Evolutionary conservation across 73 alveolate species (phyloP).

Genomic region (Paramecium bursaria): DNA sequence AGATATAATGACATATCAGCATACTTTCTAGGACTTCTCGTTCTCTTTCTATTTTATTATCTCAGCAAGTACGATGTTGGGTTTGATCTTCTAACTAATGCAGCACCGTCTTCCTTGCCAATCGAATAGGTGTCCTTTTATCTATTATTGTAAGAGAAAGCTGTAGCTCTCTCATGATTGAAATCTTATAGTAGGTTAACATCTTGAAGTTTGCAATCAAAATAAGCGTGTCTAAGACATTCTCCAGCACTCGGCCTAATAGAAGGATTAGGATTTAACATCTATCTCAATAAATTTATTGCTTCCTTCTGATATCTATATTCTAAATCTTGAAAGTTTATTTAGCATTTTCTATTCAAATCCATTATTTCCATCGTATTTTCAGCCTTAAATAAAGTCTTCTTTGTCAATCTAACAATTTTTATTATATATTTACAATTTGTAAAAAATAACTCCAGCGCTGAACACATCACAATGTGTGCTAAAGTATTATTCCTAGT

Average conservation of each 20-base stretch:
- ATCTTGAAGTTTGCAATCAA: slow-evolving; percentile 23
- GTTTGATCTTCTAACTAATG: slow-evolving; percentile 24
- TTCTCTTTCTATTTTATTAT: slow-evolving; percentile 34
- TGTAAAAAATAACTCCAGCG: slow-evolving; percentile 59
- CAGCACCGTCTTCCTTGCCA: slow-evolving; percentile 37
- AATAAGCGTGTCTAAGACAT: slow-evolving; percentile 39
- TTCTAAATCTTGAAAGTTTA: slow-evolving; percentile 12
- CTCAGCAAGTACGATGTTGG: slow-evolving; percentile 17
- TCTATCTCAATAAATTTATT: neutral
- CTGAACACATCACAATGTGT: slow-evolving; percentile 56
- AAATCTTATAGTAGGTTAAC: neutral
- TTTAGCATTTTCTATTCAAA: slow-evolving; percentile 12
- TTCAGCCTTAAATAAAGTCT: slow-evolving; percentile 39
- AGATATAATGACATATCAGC: slow-evolving; percentile 16
- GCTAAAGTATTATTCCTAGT: slow-evolving; percentile 1
- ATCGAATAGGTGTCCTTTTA: neutral
- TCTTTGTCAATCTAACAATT: slow-evolving; percentile 22
- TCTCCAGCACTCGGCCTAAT: slow-evolving; percentile 17
- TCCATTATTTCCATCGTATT: slow-evolving; percentile 42
- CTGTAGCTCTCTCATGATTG: slow-evolving; percentile 25
- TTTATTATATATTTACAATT: neutral
- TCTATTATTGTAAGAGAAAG: neutral
- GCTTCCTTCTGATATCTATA: slow-evolving; percentile 21
- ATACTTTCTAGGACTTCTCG: slow-evolving; percentile 60
- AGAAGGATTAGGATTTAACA: slow-evolving; percentile 38